These are phyloP conservation scores for Trypanosoma grayi DNA, from an alignment of 208 protist genomes.

Conservation along the genomic window DNA sequence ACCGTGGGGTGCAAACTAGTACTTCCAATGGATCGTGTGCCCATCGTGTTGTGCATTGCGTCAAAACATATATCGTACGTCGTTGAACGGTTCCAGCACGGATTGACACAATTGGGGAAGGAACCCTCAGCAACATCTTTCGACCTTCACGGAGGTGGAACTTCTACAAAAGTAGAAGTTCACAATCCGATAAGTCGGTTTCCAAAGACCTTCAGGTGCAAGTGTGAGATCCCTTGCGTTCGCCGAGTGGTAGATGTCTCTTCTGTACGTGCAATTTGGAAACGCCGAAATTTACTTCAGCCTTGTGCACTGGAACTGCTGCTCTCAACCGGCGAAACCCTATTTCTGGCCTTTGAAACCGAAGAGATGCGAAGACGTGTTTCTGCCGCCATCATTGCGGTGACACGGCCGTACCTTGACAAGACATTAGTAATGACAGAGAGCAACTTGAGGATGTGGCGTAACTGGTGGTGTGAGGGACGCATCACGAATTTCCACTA, in stretches of 20 bases:
- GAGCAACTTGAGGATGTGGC: constrained; percentile 40
- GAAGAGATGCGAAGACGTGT: constrained; percentile 18
- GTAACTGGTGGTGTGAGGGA: constrained; percentile 62
- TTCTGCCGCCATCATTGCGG: constrained; percentile 3
- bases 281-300: constrained; percentile 38
- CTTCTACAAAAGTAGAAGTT: not conserved
- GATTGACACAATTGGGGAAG: not conserved
- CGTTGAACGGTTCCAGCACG: constrained; percentile 10
- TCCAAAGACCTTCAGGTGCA: constrained; percentile 3
- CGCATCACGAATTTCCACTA: constrained; percentile 88
- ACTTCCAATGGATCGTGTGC: constrained; percentile 29
- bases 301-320: constrained; percentile 41
- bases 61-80: constrained; percentile 27
- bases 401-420: constrained; percentile 24
- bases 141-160: not conserved
- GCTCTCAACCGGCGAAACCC: constrained; percentile 27
- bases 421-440: constrained; percentile 21
- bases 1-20: constrained; percentile 24
- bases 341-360: constrained; percentile 38
- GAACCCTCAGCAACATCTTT: not conserved
- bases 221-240: constrained; percentile 12
- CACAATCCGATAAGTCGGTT: not conserved
- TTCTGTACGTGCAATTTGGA: constrained; percentile 33
- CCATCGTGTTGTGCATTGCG: constrained; percentile 19
- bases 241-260: constrained; percentile 20